phyloP scores from a whole-genome alignment of 2,329 filamentous ascomycete species.

The Volutella citrinella region DNA sequence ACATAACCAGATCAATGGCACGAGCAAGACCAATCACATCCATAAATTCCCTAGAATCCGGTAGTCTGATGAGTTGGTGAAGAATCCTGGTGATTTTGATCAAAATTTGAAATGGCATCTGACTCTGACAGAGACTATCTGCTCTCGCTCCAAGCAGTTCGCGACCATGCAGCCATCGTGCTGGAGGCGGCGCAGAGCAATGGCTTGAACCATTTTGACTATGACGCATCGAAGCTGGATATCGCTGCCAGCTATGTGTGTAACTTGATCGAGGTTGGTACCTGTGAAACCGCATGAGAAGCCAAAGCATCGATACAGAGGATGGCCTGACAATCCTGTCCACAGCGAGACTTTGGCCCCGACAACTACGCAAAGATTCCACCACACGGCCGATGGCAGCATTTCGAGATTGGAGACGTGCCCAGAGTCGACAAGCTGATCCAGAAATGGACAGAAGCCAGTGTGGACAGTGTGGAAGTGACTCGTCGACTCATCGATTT shows the following conservation, averaged over 20 bases:
- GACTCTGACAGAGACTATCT: conserved; percentile 29
- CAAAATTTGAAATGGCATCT: no score
- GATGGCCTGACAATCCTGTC: conserved; percentile 1
- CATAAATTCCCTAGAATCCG: no score
- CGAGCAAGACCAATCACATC: no score
- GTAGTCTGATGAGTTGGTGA: no score
- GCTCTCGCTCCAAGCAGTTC: conserved; percentile 33
- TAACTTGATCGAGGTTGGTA: conserved; percentile 39
- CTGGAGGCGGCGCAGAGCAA: conserved; percentile 34
- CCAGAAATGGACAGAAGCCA: conserved; percentile 40
- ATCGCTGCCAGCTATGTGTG: conserved; percentile 41
- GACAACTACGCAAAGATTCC: conserved; percentile 46
- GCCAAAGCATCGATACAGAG: neutral
- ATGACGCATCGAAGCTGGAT: conserved; percentile 35
- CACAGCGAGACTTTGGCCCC: conserved; percentile 49
- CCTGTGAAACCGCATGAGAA: no score
- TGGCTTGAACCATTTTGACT: conserved; percentile 40
- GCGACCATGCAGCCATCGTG: conserved; percentile 32
- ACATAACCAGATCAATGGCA: no score
- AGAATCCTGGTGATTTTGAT: no score
- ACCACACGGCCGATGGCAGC: conserved; percentile 59
- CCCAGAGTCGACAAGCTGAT: conserved; percentile 46
- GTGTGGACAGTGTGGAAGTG: conserved; percentile 41
- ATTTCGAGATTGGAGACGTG: conserved; percentile 56
- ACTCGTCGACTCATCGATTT: conserved; percentile 57